Conservation (phyloP, 345 rosid species). For the Atalantia buxifolia region DNA sequence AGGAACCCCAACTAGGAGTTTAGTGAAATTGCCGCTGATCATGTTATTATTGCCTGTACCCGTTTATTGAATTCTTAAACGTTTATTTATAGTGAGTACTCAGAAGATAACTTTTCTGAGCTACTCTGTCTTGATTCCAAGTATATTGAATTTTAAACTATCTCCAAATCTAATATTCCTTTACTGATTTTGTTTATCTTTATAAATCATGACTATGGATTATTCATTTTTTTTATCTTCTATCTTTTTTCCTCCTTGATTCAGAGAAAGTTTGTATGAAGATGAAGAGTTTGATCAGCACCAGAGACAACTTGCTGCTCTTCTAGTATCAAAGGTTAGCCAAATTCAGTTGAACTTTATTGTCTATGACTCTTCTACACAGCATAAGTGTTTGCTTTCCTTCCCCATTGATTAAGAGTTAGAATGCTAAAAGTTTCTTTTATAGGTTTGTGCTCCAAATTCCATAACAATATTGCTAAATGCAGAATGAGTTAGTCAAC, state of each 20-base stretch:
- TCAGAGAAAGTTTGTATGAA: slow-evolving; percentile 92
- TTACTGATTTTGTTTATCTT: not conserved
- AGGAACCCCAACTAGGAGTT: not conserved
- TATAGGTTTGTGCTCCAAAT: not conserved
- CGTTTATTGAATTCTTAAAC: not conserved
- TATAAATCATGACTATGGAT: not conserved
- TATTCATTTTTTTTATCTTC: not conserved
- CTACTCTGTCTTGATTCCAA: not conserved
- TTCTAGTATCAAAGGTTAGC: slow-evolving; percentile 83
- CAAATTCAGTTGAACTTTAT: not conserved
- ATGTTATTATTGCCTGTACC: not conserved
- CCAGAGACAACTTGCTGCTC: slow-evolving; percentile 93
- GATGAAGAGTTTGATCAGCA: slow-evolving; percentile 92
- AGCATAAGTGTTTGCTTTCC: not conserved
- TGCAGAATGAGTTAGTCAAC: not conserved
- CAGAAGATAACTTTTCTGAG: not conserved
- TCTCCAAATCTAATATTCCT: not conserved
- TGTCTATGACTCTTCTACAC: not conserved
- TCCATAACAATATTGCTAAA: not conserved
- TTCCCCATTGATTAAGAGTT: not conserved
- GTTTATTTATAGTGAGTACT: not conserved
- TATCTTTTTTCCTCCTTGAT: slow-evolving; percentile 1
- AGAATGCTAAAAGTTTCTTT: not conserved
- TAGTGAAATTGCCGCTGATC: not conserved
- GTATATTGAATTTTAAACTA: not conserved